Base-by-base conservation (phyloP, 2,329 filamentous ascomycete genomes). In the Thyridium curvatum region DNA sequence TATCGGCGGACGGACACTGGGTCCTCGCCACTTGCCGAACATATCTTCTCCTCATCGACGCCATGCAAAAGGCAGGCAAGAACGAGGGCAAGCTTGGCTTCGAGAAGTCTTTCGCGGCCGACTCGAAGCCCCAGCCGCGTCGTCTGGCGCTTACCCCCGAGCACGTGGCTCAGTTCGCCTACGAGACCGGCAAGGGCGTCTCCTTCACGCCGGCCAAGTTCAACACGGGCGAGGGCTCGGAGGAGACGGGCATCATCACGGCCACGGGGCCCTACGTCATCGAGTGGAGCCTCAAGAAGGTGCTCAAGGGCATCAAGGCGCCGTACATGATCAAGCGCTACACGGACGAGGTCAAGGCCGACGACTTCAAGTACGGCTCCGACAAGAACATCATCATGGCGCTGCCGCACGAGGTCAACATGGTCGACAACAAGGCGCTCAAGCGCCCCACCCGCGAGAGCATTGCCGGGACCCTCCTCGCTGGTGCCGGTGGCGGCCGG, bases 371-470 rank as follows among this genome's bases (percentile, higher is more conserved):
- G 54, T 98, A 89, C 55, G 91, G 91, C 34, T 90, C 84, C 5
- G 93, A 98, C 62, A 94, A 95, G 77, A 96, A 96, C 54, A 88
- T 98, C 52, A 95, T 98, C 54, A 91, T 98, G 29, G 93, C 93
- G 1, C 69, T 98, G 46, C 90, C 93, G 3, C 95, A 98, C 57
- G 90, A 97, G 61, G 93, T 98, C 50, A 94, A 96, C 62, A 97
- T 97, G 90, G 87, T 98, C 12, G 84, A 83, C 34, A 90, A 91
- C 62, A 77, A 84, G 51, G 83, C 80, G 41, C 76, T 98, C 55
- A 87, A 87, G 71, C 82, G 82, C 54, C 89, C 91, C 2, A 97
- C 93, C 1, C 72, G 93, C 30, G 89, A 98, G 69, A 96, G 89
- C 60, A 97, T 98, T 59, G 86, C 86, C 13, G 72, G 77, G 29